Evolutionary conservation across 129 eudicot species (phyloP).

Genomic region (Helichrysum umbraculigerum): DNA sequence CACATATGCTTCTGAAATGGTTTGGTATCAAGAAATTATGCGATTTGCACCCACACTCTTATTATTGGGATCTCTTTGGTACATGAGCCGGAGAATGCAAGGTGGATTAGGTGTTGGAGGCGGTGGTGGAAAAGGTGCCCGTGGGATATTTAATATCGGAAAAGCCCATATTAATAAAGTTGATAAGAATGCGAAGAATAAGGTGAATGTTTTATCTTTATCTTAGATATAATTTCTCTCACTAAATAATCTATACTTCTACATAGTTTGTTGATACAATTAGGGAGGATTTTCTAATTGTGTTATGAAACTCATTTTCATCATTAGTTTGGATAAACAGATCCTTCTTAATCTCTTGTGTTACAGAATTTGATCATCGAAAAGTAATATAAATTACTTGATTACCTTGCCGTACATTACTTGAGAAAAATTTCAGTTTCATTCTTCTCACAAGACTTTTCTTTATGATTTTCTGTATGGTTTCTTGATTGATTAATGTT

Average conservation of each 20-base stretch:
- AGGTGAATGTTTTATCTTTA: slow-evolving; percentile 42
- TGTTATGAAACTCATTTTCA: not conserved
- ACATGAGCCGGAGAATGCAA: slow-evolving; percentile 69
- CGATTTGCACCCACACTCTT: slow-evolving; percentile 71
- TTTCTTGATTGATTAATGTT: not conserved
- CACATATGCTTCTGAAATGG: slow-evolving; percentile 63
- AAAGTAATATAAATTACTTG: not conserved
- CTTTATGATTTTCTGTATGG: not conserved
- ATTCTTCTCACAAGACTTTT: not conserved
- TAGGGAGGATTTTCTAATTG: not conserved
- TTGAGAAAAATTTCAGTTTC: not conserved
- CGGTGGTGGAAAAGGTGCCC: slow-evolving; percentile 70
- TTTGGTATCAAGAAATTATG: slow-evolving; percentile 73
- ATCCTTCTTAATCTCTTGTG: not conserved
- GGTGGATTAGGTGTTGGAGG: slow-evolving; percentile 80
- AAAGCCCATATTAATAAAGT: slow-evolving; percentile 67
- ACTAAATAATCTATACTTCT: not conserved
- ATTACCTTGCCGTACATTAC: not conserved
- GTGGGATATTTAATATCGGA: slow-evolving; percentile 76
- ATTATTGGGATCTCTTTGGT: slow-evolving; percentile 60
- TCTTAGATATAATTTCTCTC: not conserved
- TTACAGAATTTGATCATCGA: not conserved
- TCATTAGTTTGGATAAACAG: not conserved
- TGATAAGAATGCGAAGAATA: slow-evolving; percentile 73
- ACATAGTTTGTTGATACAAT: not conserved